These are phyloP conservation scores for Tolypocladium ophioglossoides DNA, from an alignment of 2,329 filamentous ascomycete genomes.

Conservation along the genomic window DNA sequence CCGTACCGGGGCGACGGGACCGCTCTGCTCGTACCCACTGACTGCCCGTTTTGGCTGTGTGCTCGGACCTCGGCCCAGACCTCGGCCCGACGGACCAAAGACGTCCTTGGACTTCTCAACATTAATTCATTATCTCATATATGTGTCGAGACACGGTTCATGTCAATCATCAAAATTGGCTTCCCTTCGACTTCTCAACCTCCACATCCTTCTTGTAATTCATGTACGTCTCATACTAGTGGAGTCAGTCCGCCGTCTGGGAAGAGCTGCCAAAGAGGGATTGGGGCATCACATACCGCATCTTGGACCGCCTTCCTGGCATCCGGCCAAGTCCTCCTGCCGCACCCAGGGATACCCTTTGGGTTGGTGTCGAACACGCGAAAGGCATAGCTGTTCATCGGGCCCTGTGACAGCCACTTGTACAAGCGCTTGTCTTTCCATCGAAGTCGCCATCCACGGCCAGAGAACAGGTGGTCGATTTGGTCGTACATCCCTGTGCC, in stretches of 20 bases:
- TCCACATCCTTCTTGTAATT: background rate
- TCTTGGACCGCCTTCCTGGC: constrained; percentile 11
- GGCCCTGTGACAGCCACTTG: constrained; percentile 13
- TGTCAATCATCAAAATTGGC: background rate
- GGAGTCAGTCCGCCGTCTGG: background rate
- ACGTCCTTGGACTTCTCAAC: background rate
- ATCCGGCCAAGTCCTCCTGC: constrained; percentile 10
- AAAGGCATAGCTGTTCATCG: constrained; percentile 14
- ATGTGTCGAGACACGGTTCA: background rate
- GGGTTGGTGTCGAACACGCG: constrained; percentile 17
- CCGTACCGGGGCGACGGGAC: background rate
- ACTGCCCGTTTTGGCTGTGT: background rate
- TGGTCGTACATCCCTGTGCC: constrained; percentile 16
- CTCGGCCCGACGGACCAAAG: too few relatives aligned
- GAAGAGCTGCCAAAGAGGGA: background rate
- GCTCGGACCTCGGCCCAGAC: background rate
- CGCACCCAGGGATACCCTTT: constrained; percentile 11
- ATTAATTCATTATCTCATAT: background rate
- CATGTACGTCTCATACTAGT: background rate
- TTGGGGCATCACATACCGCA: constrained; percentile 7
- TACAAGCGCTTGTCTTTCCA: constrained; percentile 13
- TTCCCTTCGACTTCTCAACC: background rate
- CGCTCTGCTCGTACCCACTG: background rate
- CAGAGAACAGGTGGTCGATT: constrained; percentile 12
- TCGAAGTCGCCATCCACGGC: constrained; percentile 12